These are phyloP conservation scores for Neoboletus subvelutipes DNA, from an alignment of 768 basidiomycete species.

Conservation along the genomic window DNA sequence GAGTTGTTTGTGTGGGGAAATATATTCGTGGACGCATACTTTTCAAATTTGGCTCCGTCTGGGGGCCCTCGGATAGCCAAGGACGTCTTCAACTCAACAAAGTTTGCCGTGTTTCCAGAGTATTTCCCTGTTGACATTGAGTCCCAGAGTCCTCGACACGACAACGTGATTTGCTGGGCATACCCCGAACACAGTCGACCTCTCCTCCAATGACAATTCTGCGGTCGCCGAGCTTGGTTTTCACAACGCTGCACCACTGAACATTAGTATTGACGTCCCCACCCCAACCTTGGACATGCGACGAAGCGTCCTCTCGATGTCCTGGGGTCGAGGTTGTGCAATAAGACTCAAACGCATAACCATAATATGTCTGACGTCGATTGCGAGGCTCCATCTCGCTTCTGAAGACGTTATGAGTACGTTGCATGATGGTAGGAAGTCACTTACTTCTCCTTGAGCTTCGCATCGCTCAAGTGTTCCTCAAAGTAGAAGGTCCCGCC, in stretches of 20 bases:
- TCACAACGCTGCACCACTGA: slow-evolving; percentile 89
- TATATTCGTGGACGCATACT: slow-evolving; percentile 44
- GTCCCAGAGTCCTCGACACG: neutral
- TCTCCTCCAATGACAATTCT: slow-evolving; percentile 84
- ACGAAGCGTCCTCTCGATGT: slow-evolving; percentile 17
- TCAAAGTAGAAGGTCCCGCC: slow-evolving; percentile 73
- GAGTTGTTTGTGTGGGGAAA: neutral
- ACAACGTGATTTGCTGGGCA: slow-evolving; percentile 7
- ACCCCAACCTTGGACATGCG: slow-evolving; percentile 56
- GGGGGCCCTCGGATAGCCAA: slow-evolving; percentile 59
- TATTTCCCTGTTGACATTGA: slow-evolving; percentile 49
- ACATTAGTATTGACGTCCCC: slow-evolving; percentile 85
- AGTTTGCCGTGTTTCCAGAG: slow-evolving; percentile 59
- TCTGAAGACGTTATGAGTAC: slow-evolving; percentile 37
- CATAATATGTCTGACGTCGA: slow-evolving; percentile 70
- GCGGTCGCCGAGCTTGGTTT: slow-evolving; percentile 74
- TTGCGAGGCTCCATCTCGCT: slow-evolving; percentile 65
- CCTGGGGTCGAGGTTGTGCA: slow-evolving; percentile 54
- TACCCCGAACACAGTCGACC: slow-evolving; percentile 86
- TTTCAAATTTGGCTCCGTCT: slow-evolving; percentile 77
- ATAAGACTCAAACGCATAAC: slow-evolving; percentile 88
- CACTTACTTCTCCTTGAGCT: slow-evolving; percentile 63
- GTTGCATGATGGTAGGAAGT: neutral
- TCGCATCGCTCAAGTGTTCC: slow-evolving; percentile 62
- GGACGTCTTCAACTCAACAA: slow-evolving; percentile 89